Evolutionary conservation across 2,329 filamentous ascomycete genomes (phyloP).

Genomic region (Claviceps arundinis): DNA sequence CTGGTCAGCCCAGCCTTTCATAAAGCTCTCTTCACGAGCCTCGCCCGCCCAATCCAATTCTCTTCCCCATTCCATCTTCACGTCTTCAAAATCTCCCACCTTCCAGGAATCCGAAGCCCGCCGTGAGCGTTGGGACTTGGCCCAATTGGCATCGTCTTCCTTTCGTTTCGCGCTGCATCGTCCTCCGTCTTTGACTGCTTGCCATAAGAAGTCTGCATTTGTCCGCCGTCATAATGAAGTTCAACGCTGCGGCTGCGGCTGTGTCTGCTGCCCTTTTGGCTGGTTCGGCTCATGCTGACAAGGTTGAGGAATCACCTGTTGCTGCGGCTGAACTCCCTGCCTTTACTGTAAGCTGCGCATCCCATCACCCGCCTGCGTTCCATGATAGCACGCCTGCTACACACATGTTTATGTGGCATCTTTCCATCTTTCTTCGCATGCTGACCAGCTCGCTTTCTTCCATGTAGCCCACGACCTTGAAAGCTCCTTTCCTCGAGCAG

Average conservation of each 20-base stretch:
- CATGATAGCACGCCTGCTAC: neutral
- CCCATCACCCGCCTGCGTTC: neutral
- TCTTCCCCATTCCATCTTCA: constrained; percentile 7
- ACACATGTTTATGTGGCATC: neutral
- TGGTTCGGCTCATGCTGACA: constrained; percentile 55
- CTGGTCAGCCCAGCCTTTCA: constrained; percentile 1
- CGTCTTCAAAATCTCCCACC: constrained; percentile 11
- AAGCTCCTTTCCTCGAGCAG: constrained; percentile 94
- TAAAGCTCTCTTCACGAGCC: constrained; percentile 4
- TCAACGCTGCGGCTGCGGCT: constrained; percentile 65
- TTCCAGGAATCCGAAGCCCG: constrained; percentile 11
- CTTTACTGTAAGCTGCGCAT: constrained; percentile 61
- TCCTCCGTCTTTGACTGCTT: constrained; percentile 3
- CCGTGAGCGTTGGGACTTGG: constrained; percentile 16
- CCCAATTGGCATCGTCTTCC: constrained; percentile 7
- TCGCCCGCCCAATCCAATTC: constrained; percentile 11
- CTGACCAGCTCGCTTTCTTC: constrained; percentile 9
- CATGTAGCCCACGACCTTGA: constrained; percentile 65
- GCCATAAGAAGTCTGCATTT: constrained; percentile 27
- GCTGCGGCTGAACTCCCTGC: constrained; percentile 57
- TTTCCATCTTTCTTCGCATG: constrained; percentile 1
- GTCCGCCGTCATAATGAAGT: constrained; percentile 53
- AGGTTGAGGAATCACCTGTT: constrained; percentile 48
- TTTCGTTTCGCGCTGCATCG: constrained; percentile 13
- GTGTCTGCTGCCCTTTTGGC: constrained; percentile 62